Base-by-base conservation (phyloP, 257 asterid species). In the Nicotiana noctiflora region DNA sequence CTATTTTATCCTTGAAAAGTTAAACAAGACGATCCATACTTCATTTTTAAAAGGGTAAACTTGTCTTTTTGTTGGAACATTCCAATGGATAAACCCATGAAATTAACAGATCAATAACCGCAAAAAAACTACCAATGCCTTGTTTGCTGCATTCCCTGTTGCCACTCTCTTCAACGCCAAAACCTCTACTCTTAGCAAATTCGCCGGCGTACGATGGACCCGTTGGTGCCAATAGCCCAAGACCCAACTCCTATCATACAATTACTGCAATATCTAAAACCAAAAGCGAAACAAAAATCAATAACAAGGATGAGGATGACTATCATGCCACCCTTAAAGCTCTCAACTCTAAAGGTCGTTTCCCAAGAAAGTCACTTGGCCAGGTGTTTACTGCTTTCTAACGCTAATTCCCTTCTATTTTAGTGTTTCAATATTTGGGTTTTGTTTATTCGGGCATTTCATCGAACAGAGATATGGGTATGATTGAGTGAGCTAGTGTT, bases 341-440 rank as follows among this genome's bases (percentile, higher is more conserved):
- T 80, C 98, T 96, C 86, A 96, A 96, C 82, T 91, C 98, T 85
- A 92, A 88, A 83, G 97, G 97, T 83, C 92, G 99, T 19, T 91
- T 92, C 74, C 99, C 98, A 8, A 84, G 99, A 77, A 96, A 92
- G 87, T 91, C 98, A 34, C 97, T 96, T 12, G 99, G 99, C 60
- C 98, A 92, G 90, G 99, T 95, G 76, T 14, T 57, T 21, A 13
- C 9, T 27, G 64, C 51, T 8, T 29, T 8, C 4, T 3, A 19
- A 49, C 17, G 15, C 13, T 19, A n/a, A 12, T 53, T 23, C 2
- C 34, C 13, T 31, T 77, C 18, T 63, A 49, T 18, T 60, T 5
- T 21, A 52, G 19, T 66, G 81, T 59, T 76, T 34, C 77, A 4
- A 27, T 23, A 5, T n/a, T 62, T 32, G 32, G 55, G 57, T n/a